Evolutionary conservation across 2,329 filamentous ascomycete species (phyloP).

Genomic region (Ilyonectria destructans): DNA sequence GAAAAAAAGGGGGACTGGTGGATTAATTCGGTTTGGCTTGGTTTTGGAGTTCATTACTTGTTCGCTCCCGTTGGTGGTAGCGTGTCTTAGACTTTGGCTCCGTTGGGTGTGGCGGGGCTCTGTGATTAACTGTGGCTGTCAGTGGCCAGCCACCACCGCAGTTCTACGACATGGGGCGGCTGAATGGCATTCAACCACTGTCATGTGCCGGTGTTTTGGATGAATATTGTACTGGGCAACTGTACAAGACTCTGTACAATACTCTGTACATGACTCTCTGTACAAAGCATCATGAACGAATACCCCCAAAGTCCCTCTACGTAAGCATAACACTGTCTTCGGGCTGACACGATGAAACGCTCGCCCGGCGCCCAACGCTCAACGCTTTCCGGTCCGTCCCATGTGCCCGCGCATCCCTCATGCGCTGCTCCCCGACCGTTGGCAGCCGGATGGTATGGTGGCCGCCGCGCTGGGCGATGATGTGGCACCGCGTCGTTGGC

Average conservation of each 20-base stretch:
- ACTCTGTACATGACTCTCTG: no score
- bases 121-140: conserved; percentile 26
- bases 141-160: neutral
- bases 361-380: conserved; percentile 7
- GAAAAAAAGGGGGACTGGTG: conserved; percentile 14
- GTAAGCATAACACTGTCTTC: neutral
- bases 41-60: neutral
- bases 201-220: neutral
- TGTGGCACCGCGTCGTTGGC: conserved; percentile 46
- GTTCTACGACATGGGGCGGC: neutral
- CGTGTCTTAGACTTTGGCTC: conserved; percentile 3
- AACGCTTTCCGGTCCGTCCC: conserved; percentile 13
- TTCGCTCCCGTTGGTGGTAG: neutral
- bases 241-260: neutral
- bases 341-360: conserved; percentile 21
- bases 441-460: conserved; percentile 36
- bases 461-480: conserved; percentile 38
- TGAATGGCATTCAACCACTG: neutral
- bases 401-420: conserved; percentile 19
- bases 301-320: neutral
- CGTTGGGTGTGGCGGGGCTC: conserved; percentile 24
- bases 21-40: conserved; percentile 2
- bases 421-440: conserved; percentile 7
- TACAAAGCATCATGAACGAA: no score
- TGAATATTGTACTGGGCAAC: neutral